These are phyloP conservation scores for Pelargonium cotyledonis DNA, from an alignment of 441 rosid species.

Conservation along the genomic window DNA sequence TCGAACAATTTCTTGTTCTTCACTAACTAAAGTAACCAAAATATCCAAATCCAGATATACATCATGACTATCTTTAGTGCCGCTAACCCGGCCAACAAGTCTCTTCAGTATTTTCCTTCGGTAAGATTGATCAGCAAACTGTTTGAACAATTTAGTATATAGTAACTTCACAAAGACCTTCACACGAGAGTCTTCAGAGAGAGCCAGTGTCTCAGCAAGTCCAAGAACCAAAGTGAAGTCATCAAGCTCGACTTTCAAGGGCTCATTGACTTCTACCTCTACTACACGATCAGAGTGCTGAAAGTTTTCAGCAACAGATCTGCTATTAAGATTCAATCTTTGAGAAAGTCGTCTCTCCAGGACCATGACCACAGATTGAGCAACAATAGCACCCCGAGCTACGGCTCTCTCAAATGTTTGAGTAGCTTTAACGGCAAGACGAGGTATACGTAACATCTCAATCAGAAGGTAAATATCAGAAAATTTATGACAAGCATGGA, in stretches of 20 bases:
- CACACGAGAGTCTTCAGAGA: conserved; percentile 62
- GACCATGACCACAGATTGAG: conserved; percentile 71
- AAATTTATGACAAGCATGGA: conserved; percentile 46
- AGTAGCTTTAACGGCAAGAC: conserved; percentile 79
- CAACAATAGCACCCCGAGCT: conserved; percentile 68
- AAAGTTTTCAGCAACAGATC: conserved; percentile 44
- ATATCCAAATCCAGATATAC: conserved; percentile 71
- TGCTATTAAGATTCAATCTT: conserved; percentile 42
- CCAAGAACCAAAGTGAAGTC: conserved; percentile 74
- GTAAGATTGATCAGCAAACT: conserved; percentile 73
- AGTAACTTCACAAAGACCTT: conserved; percentile 80
- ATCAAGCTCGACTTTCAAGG: conserved; percentile 48
- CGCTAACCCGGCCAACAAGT: conserved; percentile 76
- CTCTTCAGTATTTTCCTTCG: conserved; percentile 76
- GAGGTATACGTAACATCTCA: conserved; percentile 76
- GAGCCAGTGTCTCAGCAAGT: conserved; percentile 86
- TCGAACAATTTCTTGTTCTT: conserved; percentile 71
- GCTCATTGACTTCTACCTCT: conserved; percentile 66
- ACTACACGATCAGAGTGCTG: conserved; percentile 45
- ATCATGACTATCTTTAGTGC: conserved; percentile 55
- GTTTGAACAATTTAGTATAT: conserved; percentile 73
- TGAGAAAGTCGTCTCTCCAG: conserved; percentile 71
- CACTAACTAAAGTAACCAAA: conserved; percentile 67
- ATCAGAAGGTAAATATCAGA: conserved; percentile 82
- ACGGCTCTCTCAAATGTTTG: conserved; percentile 91